A percentile compares a stretch with the other conserved stretches of the same genome.
Conservation (phyloP, 1,139 yeast genomes). For the Casaregolazyma suthepensis region DNA sequence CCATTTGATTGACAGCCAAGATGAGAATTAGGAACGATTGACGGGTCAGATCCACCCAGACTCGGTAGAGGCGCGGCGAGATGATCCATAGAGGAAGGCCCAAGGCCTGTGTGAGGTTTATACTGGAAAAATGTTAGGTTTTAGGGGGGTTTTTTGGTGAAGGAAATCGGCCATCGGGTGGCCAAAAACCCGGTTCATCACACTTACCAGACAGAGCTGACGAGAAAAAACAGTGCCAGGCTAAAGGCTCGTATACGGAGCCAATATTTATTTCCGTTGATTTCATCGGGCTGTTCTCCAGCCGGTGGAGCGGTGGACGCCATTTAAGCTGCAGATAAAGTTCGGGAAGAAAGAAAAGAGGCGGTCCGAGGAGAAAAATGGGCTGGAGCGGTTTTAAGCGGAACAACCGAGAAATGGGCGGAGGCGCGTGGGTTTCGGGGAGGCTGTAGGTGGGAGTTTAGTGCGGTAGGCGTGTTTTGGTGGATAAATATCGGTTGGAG, state of each 20-base stretch:
- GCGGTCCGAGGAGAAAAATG: neutral
- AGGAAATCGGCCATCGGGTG: neutral
- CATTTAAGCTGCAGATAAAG: neutral
- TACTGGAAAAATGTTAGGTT: constrained; percentile 11
- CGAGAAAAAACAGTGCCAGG: constrained; percentile 11
- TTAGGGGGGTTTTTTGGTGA: too few relatives aligned
- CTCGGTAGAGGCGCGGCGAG: constrained; percentile 24
- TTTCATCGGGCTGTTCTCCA: neutral
- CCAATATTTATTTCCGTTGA: neutral
- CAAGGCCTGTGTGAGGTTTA: constrained; percentile 23
- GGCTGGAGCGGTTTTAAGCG: neutral
- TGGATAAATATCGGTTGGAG: neutral
- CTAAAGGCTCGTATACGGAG: neutral
- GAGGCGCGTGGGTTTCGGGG: neutral
- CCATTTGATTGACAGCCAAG: constrained; percentile 28
- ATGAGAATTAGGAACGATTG: constrained; percentile 34
- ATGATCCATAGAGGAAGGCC: constrained; percentile 28
- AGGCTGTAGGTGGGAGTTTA: neutral
- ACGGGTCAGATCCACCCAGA: constrained; percentile 34
- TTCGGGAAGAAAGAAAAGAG: neutral
- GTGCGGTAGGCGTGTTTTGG: neutral
- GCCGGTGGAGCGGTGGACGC: neutral
- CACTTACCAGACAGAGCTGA: constrained; percentile 14
- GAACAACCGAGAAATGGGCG: neutral
- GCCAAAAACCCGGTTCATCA: neutral